Base-by-base conservation (phyloP, 1,284 basidiomycete species). In the Xanthoconium separans region DNA sequence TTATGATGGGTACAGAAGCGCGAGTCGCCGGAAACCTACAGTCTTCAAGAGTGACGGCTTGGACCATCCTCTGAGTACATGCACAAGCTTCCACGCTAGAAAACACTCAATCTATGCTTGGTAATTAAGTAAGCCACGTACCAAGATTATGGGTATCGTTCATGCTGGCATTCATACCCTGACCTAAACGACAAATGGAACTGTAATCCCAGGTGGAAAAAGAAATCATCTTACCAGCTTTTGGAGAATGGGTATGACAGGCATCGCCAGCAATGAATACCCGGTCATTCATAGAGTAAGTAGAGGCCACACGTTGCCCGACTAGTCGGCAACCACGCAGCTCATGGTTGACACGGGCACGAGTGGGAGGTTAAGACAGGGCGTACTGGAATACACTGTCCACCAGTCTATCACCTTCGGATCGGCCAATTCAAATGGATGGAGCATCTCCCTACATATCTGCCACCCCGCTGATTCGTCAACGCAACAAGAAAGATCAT, bases 181-280 rank as follows among this genome's bases (percentile, higher is more conserved):
- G 74, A 53, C 82, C 73, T 78, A 16, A 36, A 54, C n/a, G n/a
- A n/a, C n/a, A n/a, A n/a, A n/a, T n/a, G n/a, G n/a, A n/a, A n/a
- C n/a, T n/a, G 20, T 37, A 20, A 55, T 39, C 39, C 29, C n/a
- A n/a, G n/a, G n/a, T n/a, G n/a, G n/a, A 20, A 30, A 37, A 13
- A n/a, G n/a, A n/a, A n/a, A n/a, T n/a, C n/a, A n/a, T 29, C 58
- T 54, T 29, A 77, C 87, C 82, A 75, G 82, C 71, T 74, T 85
- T 93, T 0, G 91, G 91, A 0, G 89, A 91, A 70, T 93, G 91
- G 0, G 91, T 93, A 64, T 93, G n/a, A n/a, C n/a, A n/a, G n/a
- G n/a, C n/a, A n/a, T n/a, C n/a, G n/a, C n/a, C n/a, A n/a, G n/a
- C n/a, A 54, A 92, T 91, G 69, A 92, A 91, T 2, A 91, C 78